Base-by-base conservation (phyloP, 108 stramenopile genomes). In the Schizochytrium sp. region DNA sequence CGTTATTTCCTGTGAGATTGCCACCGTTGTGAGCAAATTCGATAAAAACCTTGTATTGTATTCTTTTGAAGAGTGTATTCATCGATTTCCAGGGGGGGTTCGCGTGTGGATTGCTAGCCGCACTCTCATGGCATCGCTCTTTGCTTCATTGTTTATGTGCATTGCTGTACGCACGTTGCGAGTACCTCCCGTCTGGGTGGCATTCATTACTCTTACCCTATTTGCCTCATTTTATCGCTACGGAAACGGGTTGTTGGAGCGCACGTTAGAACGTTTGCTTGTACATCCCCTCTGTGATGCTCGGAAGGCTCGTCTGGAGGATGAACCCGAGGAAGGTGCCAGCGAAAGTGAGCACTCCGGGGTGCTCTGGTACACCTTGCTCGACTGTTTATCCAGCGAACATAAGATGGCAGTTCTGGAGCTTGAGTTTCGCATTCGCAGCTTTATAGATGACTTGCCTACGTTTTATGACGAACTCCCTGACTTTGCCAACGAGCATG, bases 1-100 rank as follows among this genome's bases (percentile, higher is more conserved):
- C 47, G 53, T 83, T 10, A 47, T 83, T 7, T 83, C 76, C 12
- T 83, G 76, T 40, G 76, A 83, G 53, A 83, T 83, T 83, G 76
- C 76, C 76, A 55, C 76, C 0, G 45, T 83, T 10, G 2, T 55
- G 2, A 2, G 76, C 76, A 47, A 53, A 47, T 38, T 83, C 13
- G 76, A 83, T n/a, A 17, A n/a, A n/a, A 83, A 83, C 47, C 50
- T 83, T 53, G 10, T 5, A 47, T n/a, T 55, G n/a, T 83, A 83
- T 53, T n/a, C 50, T 5, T 53, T 55, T n/a, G 76, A 83, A 5
- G 76, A 83, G 76, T 55, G 47, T 53, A 28, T 28, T 49, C 76
- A 53, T 42, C 76, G 76, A 13, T 10, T 83, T 5, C 76, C 76
- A 5, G 76, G 76, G 10, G 76, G 76, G 2, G 5, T 83, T 10